These are phyloP conservation scores for Boletus sp. DNA, from an alignment of 768 basidiomycete species.

Conservation along the genomic window DNA sequence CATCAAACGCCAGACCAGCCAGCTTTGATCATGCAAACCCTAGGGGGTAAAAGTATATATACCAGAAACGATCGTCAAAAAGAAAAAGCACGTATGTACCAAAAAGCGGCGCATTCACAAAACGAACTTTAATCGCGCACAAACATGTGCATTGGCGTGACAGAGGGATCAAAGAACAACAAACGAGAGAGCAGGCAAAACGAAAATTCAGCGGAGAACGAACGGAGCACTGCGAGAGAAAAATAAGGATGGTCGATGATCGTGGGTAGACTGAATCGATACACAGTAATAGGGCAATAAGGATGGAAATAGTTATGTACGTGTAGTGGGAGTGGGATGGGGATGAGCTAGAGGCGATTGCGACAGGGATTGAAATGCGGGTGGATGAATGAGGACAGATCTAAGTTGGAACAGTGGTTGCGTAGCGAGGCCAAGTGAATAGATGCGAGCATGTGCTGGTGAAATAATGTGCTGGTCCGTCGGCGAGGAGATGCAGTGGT, in stretches of 20 bases:
- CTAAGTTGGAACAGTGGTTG: conserved; percentile 20
- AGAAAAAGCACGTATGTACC: conserved; percentile 6
- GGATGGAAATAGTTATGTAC: conserved; percentile 26
- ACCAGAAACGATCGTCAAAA: conserved; percentile 18
- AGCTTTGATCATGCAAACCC: conserved; percentile 14
- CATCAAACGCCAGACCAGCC: conserved; percentile 17
- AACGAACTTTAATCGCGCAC: conserved; percentile 7
- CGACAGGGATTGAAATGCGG: conserved; percentile 15
- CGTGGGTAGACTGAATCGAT: conserved; percentile 21
- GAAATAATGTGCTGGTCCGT: conserved; percentile 20
- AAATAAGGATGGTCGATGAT: conserved; percentile 3
- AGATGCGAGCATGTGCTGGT: conserved; percentile 28
- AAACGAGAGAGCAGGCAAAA: conserved; percentile 19
- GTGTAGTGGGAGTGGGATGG: conserved; percentile 6
- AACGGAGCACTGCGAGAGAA: conserved; percentile 20
- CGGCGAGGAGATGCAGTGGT: conserved; percentile 2
- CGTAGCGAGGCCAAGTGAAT: conserved; percentile 14
- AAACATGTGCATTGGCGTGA: conserved; percentile 2
- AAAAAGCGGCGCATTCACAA: conserved; percentile 21
- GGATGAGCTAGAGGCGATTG: conserved; percentile 7
- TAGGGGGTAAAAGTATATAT: conserved; percentile 4
- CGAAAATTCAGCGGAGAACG: conserved; percentile 11
- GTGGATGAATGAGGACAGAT: conserved; percentile 20
- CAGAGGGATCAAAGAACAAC: conserved; percentile 11
- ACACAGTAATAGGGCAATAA: conserved; percentile 27